These are phyloP conservation scores for Claviceps purpurea DNA, from an alignment of 2,329 filamentous ascomycete species.

Conservation along the genomic window DNA sequence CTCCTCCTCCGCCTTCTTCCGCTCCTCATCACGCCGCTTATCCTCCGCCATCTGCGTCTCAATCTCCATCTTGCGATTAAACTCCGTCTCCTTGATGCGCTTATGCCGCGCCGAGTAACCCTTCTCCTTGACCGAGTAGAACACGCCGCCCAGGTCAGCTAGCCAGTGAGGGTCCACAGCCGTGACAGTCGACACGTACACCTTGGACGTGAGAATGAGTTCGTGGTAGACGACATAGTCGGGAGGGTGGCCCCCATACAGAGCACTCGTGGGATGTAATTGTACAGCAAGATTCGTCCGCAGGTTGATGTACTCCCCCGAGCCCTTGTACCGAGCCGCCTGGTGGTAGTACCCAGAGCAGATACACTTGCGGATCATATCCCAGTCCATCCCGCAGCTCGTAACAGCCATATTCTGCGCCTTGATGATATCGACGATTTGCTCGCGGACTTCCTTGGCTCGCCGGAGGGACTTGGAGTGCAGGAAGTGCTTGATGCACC, in stretches of 20 bases:
- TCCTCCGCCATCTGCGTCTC: slow-evolving; percentile 86
- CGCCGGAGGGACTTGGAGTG: slow-evolving; percentile 88
- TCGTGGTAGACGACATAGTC: slow-evolving; percentile 98
- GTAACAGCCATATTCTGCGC: slow-evolving; percentile 80
- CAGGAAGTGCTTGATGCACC: slow-evolving; percentile 87
- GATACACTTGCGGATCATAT: slow-evolving; percentile 88
- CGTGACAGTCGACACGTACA: slow-evolving; percentile 97
- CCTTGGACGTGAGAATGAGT: slow-evolving; percentile 88
- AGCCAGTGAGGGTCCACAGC: slow-evolving; percentile 95
- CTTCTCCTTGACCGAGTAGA: slow-evolving; percentile 96
- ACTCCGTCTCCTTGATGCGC: slow-evolving; percentile 78
- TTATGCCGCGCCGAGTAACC: slow-evolving; percentile 82
- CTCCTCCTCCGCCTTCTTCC: slow-evolving; percentile 36
- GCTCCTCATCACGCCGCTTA: slow-evolving; percentile 52
- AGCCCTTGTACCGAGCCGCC: slow-evolving; percentile 87
- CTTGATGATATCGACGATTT: slow-evolving; percentile 86
- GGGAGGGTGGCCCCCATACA: slow-evolving; percentile 90
- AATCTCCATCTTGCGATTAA: slow-evolving; percentile 86
- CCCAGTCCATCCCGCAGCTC: slow-evolving; percentile 94
- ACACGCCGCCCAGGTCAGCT: slow-evolving; percentile 89
- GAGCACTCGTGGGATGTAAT: slow-evolving; percentile 81
- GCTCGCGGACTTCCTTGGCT: slow-evolving; percentile 87
- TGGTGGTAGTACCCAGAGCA: slow-evolving; percentile 98
- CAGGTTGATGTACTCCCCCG: slow-evolving; percentile 94
- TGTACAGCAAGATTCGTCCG: slow-evolving; percentile 90